A percentile compares a stretch with the other conserved stretches of the same genome.
Conservation (phyloP, 2,329 filamentous ascomycete genomes). For the Penicillium sp. region DNA sequence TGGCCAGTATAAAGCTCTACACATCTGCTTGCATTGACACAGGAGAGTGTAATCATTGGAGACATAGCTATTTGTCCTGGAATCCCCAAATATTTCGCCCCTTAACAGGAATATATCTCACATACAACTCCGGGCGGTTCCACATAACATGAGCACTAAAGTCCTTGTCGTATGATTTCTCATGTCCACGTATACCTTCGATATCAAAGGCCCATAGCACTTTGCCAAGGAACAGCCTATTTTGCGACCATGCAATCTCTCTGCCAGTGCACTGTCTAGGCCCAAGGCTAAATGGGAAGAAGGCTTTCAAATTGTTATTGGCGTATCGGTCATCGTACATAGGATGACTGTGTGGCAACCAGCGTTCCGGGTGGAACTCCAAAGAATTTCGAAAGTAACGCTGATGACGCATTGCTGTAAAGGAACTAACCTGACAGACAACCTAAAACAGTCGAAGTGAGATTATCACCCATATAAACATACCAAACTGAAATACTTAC, state of each 20-base stretch:
- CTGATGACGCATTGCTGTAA: neutral
- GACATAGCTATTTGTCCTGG: neutral
- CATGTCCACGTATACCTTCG: neutral
- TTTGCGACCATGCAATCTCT: neutral
- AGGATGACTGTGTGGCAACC: neutral
- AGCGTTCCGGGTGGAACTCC: slow-evolving; percentile 3
- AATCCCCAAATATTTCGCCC: too few relatives aligned
- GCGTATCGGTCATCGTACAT: neutral
- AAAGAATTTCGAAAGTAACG: neutral
- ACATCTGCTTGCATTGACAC: too few relatives aligned
- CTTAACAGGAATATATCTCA: neutral
- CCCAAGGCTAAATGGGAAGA: neutral
- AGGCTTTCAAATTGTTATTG: slow-evolving; percentile 2
- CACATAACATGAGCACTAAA: neutral
- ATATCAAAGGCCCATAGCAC: neutral
- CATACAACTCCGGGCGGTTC: neutral
- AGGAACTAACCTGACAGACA: neutral
- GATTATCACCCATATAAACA: too few relatives aligned
- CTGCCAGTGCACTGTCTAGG: neutral
- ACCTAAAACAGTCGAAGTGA: neutral
- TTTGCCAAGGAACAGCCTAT: neutral
- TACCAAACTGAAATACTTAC: too few relatives aligned
- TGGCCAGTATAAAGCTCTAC: too few relatives aligned
- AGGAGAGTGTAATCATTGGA: too few relatives aligned
- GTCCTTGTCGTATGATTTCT: neutral